Conservation (phyloP, 2,329 filamentous ascomycete species). For the Monosporascus sp. region DNA sequence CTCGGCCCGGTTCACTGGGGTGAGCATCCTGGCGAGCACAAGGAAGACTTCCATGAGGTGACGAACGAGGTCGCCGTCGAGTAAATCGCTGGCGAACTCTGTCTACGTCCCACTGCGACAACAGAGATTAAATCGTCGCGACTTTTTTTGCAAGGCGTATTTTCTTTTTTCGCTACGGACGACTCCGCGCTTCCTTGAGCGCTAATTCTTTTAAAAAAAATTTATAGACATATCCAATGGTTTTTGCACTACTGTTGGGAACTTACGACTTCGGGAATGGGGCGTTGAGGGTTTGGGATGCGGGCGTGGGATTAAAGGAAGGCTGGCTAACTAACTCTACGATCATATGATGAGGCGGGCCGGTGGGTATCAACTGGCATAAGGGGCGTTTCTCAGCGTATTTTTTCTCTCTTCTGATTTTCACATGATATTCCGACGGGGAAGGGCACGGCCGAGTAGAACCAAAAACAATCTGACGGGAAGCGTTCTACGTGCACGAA, state of each 20-base stretch:
- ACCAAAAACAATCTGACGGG: no score
- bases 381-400: background rate
- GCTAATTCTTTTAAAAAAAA: no score
- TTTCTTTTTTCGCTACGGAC: no score
- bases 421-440: no score
- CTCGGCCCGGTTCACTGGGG: slow-evolving; percentile 61
- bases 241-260: no score
- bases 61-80: slow-evolving; percentile 43
- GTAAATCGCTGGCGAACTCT: slow-evolving; percentile 15
- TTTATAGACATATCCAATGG: no score
- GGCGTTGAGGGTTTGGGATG: background rate
- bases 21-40: slow-evolving; percentile 51
- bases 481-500: no score
- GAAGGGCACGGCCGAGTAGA: no score
- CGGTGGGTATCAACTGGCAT: background rate
- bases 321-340: background rate
- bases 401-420: background rate
- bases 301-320: background rate
- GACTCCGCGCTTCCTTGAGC: no score
- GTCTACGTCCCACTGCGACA: no score
- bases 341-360: background rate
- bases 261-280: background rate
- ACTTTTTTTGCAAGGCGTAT: no score
- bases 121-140: no score
- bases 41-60: slow-evolving; percentile 50